Conservation (phyloP, 768 basidiomycete genomes). For the Pholiota conissans region DNA sequence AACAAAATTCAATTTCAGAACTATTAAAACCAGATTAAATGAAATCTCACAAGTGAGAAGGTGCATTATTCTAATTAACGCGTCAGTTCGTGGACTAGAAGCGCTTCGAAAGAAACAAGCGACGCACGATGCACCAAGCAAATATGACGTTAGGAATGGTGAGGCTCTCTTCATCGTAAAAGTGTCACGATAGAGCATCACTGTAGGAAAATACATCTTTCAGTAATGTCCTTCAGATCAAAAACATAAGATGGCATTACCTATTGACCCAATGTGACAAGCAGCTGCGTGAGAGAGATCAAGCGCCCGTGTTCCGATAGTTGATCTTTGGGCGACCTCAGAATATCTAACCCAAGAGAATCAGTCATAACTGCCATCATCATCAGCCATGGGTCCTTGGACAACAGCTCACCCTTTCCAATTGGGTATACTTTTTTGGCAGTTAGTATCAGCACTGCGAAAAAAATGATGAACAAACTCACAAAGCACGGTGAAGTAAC, state of each 20-base stretch:
- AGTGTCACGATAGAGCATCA: conserved; percentile 56
- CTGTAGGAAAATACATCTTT: conserved; percentile 30
- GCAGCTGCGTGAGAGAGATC: conserved; percentile 78
- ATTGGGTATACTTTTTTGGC: conserved; percentile 61
- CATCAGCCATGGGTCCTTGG: background rate
- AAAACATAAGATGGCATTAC: conserved; percentile 32
- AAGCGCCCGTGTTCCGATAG: conserved; percentile 62
- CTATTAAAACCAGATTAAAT: conserved; percentile 2
- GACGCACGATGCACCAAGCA: conserved; percentile 71
- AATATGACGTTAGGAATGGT: conserved; percentile 67
- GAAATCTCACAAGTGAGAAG: conserved; percentile 60
- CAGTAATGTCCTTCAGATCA: background rate
- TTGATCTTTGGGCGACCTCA: conserved; percentile 44
- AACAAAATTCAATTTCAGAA: conserved; percentile 14
- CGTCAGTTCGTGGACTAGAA: conserved; percentile 14
- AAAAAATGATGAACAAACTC: conserved; percentile 31
- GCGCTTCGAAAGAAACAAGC: conserved; percentile 1
- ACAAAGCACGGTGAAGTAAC: conserved; percentile 79
- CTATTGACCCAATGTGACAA: conserved; percentile 63
- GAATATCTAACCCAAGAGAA: conserved; percentile 20
- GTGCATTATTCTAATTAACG: conserved; percentile 69
- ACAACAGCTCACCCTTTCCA: conserved; percentile 61
- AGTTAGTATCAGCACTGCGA: background rate
- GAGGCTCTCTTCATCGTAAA: conserved; percentile 62
- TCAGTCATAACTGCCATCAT: background rate